phyloP scores from a whole-genome alignment of 441 rosid species.

The Erysimum cheiri region DNA sequence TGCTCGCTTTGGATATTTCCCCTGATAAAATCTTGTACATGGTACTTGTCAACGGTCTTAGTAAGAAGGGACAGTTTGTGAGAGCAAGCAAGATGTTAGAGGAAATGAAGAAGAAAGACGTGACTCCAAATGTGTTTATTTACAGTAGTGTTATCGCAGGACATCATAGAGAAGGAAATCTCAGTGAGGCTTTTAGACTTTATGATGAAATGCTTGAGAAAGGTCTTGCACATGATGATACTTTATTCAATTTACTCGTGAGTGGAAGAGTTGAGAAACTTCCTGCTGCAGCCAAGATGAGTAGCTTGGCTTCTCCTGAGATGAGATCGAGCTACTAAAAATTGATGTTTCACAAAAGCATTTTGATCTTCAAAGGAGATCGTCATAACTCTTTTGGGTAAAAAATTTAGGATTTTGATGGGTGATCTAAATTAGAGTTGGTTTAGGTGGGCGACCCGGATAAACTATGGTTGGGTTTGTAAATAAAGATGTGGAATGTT shows the following conservation, averaged over 20 bases:
- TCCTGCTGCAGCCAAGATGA: constrained; percentile 16
- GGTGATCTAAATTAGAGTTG: no score
- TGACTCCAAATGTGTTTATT: constrained; percentile 57
- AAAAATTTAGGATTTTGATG: no score
- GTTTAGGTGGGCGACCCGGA: no score
- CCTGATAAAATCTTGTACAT: constrained; percentile 64
- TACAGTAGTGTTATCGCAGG: constrained; percentile 68
- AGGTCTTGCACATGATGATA: constrained; percentile 67
- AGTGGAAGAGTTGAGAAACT: constrained; percentile 48
- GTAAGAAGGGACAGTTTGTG: constrained; percentile 59
- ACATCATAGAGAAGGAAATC: constrained; percentile 65
- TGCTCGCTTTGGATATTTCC: constrained; percentile 67
- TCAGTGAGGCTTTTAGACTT: constrained; percentile 67
- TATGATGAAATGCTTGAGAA: constrained; percentile 77
- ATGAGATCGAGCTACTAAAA: not conserved
- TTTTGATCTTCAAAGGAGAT: no score
- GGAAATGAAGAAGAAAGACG: constrained; percentile 56
- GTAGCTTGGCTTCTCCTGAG: constrained; percentile 19
- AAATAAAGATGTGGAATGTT: no score
- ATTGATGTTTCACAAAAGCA: not conserved
- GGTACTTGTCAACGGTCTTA: constrained; percentile 66
- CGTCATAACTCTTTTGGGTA: no score
- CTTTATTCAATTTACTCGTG: constrained; percentile 62
- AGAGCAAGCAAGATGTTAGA: constrained; percentile 61
- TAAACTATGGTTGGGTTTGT: no score